Percentiles rank a stretch among this genome's conserved stretches.
Conservation (phyloP, 768 basidiomycete genomes). For the Auricularia auricula-judae region DNA sequence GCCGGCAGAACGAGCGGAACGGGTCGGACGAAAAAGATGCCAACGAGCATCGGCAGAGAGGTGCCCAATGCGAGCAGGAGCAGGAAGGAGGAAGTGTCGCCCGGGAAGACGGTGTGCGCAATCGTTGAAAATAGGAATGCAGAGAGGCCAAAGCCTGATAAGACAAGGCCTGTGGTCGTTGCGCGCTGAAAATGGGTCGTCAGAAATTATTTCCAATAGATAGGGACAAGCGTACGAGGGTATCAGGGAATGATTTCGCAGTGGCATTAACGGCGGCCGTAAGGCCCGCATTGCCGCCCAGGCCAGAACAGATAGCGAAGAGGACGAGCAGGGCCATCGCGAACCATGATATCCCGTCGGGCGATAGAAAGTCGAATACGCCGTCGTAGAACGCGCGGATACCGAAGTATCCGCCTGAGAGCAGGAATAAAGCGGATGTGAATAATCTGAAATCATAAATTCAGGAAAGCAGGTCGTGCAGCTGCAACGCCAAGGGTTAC, state of each 20-base stretch:
- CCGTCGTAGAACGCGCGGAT: constrained; percentile 62
- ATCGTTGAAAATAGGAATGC: constrained; percentile 83
- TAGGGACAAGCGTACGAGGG: constrained; percentile 35
- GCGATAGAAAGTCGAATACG: constrained; percentile 11
- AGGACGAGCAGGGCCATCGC: constrained; percentile 41
- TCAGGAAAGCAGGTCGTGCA: not conserved
- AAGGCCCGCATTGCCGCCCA: constrained; percentile 65
- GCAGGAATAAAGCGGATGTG: constrained; percentile 41
- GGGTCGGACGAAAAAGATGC: constrained; percentile 58
- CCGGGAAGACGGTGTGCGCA: constrained; percentile 60
- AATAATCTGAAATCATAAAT: constrained; percentile 33
- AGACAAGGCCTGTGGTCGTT: constrained; percentile 62
- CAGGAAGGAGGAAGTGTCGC: constrained; percentile 68
- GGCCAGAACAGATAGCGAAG: constrained; percentile 64
- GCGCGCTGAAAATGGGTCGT: constrained; percentile 40
- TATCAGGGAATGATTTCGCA: constrained; percentile 72
- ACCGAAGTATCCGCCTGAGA: constrained; percentile 64
- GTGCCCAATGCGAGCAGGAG: constrained; percentile 70
- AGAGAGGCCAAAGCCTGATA: constrained; percentile 83
- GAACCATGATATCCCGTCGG: constrained; percentile 19
- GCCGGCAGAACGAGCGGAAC: constrained; percentile 36
- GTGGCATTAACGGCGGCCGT: constrained; percentile 66
- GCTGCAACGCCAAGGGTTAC: constrained; percentile 6
- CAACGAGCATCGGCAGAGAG: constrained; percentile 67
- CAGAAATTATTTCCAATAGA: no score